Evolutionary conservation across 306 rosid genomes (phyloP).

Genomic region (Ormosia emarginata): DNA sequence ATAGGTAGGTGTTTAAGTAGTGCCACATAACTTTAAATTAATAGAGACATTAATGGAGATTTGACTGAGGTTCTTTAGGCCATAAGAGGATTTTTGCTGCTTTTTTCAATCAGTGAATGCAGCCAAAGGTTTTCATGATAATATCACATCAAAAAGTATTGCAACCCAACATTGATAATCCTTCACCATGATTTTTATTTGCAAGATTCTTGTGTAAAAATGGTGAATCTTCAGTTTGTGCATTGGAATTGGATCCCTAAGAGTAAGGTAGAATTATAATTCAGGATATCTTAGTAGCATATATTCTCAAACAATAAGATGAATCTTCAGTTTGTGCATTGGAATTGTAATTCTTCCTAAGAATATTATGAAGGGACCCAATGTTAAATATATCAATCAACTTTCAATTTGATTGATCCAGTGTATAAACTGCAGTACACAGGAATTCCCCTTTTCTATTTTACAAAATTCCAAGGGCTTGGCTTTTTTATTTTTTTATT

Average conservation of each 20-base stretch:
- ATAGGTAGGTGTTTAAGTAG: conserved; percentile 1
- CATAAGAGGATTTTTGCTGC: background rate
- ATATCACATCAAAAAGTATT: background rate
- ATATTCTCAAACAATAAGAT: no score
- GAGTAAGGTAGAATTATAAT: no score
- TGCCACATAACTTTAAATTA: background rate
- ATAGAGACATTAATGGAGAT: background rate
- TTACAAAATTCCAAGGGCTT: background rate
- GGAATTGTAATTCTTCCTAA: no score
- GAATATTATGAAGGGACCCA: no score
- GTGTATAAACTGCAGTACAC: background rate
- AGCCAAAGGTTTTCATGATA: background rate
- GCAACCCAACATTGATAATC: background rate
- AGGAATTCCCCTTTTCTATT: background rate
- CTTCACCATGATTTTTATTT: background rate
- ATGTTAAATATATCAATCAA: no score
- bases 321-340: no score
- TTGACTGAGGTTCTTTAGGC: background rate
- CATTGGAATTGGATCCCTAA: background rate
- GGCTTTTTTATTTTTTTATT: no score
- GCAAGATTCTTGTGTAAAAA: background rate
- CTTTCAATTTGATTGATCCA: no score
- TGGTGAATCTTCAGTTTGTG: background rate
- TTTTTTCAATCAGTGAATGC: background rate
- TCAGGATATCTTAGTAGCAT: no score